phyloP scores from a whole-genome alignment of 805 yeast species.

The Pichia ethanolica region DNA sequence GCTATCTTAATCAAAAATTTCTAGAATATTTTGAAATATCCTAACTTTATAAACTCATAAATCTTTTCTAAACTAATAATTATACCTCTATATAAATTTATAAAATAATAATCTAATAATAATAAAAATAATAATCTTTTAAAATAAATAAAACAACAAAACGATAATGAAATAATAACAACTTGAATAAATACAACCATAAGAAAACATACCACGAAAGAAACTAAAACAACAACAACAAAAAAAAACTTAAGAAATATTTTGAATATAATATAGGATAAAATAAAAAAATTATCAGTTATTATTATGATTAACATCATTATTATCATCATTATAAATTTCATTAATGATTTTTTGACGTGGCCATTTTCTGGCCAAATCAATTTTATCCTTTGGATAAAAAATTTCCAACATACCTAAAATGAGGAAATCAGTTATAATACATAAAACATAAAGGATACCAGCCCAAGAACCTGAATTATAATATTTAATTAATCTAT shows the following conservation, averaged over 20 bases:
- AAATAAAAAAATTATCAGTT: no score
- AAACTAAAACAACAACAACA: no score
- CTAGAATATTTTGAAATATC: conserved; percentile 1
- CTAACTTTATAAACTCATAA: neutral
- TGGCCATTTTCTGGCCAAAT: conserved; percentile 78
- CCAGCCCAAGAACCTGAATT: conserved; percentile 82
- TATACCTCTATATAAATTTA: neutral
- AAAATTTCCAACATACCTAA: conserved; percentile 57
- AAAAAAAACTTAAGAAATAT: no score
- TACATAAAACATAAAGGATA: conserved; percentile 69
- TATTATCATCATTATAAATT: neutral
- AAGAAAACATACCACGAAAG: no score
- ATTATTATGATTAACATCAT: neutral
- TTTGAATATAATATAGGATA: no score
- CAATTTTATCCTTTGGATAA: conserved; percentile 66
- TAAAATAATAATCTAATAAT: neutral
- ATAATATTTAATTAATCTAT: conserved; percentile 57
- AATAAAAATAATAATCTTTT: neutral
- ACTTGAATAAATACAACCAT: no score
- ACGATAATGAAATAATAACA: no score
- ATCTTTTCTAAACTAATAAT: no score
- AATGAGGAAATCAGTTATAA: conserved; percentile 70
- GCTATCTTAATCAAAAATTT: neutral
- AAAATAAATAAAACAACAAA: no score
- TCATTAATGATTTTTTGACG: conserved; percentile 5